Conservation (phyloP, 768 basidiomycete species). For the Hypsizygus marmoreus region DNA sequence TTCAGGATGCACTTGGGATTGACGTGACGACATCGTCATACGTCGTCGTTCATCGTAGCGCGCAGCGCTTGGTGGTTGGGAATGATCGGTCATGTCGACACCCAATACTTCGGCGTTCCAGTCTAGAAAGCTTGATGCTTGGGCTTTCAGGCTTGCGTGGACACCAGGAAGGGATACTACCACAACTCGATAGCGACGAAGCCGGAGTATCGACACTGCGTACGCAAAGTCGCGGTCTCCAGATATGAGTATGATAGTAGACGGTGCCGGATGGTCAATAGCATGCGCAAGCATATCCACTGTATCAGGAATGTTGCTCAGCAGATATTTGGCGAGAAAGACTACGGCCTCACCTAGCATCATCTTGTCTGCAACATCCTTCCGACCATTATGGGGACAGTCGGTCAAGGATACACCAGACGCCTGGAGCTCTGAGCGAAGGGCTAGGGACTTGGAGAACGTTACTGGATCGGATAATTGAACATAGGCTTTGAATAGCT, state of each 20-base stretch:
- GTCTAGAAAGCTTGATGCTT: slow-evolving; percentile 54
- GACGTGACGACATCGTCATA: neutral
- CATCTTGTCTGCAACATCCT: slow-evolving; percentile 51
- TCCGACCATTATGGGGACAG: slow-evolving; percentile 36
- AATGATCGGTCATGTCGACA: slow-evolving; percentile 16
- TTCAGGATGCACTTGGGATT: too few relatives aligned
- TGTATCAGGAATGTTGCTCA: slow-evolving; percentile 23
- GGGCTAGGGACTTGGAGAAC: slow-evolving; percentile 31
- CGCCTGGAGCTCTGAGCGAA: slow-evolving; percentile 48
- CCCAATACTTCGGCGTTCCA: slow-evolving; percentile 46
- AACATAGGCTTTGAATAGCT: slow-evolving; percentile 58
- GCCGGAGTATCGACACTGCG: slow-evolving; percentile 56
- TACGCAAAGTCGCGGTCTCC: slow-evolving; percentile 71
- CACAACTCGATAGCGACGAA: slow-evolving; percentile 54
- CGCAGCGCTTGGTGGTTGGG: neutral
- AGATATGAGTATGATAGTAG: slow-evolving; percentile 63
- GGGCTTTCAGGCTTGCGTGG: slow-evolving; percentile 50
- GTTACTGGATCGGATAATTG: slow-evolving; percentile 39
- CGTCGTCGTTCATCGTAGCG: neutral
- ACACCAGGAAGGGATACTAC: slow-evolving; percentile 45
- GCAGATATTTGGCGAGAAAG: slow-evolving; percentile 1
- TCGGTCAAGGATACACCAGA: slow-evolving; percentile 49
- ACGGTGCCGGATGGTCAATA: slow-evolving; percentile 56
- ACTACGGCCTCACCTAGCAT: slow-evolving; percentile 40
- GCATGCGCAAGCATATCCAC: slow-evolving; percentile 71